Percentiles rank a stretch among this genome's conserved stretches.
Evolutionary conservation across 306 rosid species (phyloP).

Genomic region (Lathyrus sativus): DNA sequence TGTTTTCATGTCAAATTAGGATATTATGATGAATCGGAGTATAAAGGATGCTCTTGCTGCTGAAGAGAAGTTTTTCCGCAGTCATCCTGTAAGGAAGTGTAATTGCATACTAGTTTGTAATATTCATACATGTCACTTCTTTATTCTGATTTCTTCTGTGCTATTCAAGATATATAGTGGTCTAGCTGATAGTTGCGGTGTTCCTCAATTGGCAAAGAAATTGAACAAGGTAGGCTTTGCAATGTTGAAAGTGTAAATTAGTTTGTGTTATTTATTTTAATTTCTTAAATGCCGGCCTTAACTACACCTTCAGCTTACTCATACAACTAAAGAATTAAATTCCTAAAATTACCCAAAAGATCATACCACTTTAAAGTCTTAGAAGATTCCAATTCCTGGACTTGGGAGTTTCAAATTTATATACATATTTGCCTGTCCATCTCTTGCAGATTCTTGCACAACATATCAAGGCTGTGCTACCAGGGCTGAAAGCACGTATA

Average conservation of each 20-base stretch:
- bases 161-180: conserved; percentile 77
- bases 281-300: conserved; percentile 19
- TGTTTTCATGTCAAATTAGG: conserved; percentile 54
- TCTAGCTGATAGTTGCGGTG: conserved; percentile 85
- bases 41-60: conserved; percentile 91
- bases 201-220: conserved; percentile 94
- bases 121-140: conserved; percentile 24
- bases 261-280: conserved; percentile 18
- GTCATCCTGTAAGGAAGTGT: conserved; percentile 73
- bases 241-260: conserved; percentile 29
- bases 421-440: conserved; percentile 30
- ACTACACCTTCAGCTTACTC: conserved; percentile 5
- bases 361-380: conserved; percentile 18
- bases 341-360: conserved; percentile 29
- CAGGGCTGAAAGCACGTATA: conserved; percentile 83
- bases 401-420: conserved; percentile 22
- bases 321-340: conserved; percentile 5
- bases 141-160: conserved; percentile 33
- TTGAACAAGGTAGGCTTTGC: conserved; percentile 79
- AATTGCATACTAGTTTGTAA: conserved; percentile 29
- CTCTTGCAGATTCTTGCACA: conserved; percentile 77
- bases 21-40: conserved; percentile 73
- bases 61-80: conserved; percentile 83
- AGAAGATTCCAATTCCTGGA: conserved; percentile 20
- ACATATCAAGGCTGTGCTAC: conserved; percentile 82